Percentiles rank a stretch among this genome's conserved stretches.
These are phyloP conservation scores for Leucocoprinus leucothites DNA, from an alignment of 768 basidiomycete genomes.

Conservation along the genomic window DNA sequence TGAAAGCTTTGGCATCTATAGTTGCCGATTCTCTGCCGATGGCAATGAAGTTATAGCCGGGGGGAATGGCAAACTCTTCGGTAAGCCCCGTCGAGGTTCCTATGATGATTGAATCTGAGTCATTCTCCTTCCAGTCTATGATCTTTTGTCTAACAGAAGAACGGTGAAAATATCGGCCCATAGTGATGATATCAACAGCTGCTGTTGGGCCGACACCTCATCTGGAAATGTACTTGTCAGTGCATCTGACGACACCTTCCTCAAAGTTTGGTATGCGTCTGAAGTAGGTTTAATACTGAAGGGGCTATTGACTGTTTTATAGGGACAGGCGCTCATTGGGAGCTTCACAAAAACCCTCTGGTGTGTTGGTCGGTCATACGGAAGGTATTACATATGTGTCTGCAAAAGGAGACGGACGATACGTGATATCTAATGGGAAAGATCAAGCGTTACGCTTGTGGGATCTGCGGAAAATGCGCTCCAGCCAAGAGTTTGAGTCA, in stretches of 20 bases:
- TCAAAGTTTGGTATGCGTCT: constrained; percentile 87
- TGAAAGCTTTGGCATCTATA: constrained; percentile 78
- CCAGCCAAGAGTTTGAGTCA: constrained; percentile 61
- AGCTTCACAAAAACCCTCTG: constrained; percentile 73
- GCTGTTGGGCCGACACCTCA: constrained; percentile 92
- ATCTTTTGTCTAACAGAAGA: constrained; percentile 74
- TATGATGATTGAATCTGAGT: too few relatives aligned
- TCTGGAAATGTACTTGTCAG: constrained; percentile 95
- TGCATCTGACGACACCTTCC: constrained; percentile 90
- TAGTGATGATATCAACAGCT: constrained; percentile 87
- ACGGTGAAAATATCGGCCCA: constrained; percentile 89
- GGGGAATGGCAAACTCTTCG: constrained; percentile 78
- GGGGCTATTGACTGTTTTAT: constrained; percentile 19
- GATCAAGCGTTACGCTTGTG: constrained; percentile 90
- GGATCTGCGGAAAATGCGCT: constrained; percentile 93
- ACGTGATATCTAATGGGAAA: constrained; percentile 94
- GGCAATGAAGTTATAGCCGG: constrained; percentile 95
- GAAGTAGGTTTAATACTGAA: background rate
- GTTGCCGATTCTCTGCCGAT: constrained; percentile 94
- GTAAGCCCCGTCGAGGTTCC: constrained; percentile 24
- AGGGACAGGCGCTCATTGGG: constrained; percentile 59
- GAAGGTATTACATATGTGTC: constrained; percentile 95
- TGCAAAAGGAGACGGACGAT: constrained; percentile 94
- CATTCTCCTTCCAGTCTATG: constrained; percentile 87
- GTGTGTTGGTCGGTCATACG: constrained; percentile 92